Conservation (phyloP, 192 early-diverging fungal species). For the Diversispora eburnea region DNA sequence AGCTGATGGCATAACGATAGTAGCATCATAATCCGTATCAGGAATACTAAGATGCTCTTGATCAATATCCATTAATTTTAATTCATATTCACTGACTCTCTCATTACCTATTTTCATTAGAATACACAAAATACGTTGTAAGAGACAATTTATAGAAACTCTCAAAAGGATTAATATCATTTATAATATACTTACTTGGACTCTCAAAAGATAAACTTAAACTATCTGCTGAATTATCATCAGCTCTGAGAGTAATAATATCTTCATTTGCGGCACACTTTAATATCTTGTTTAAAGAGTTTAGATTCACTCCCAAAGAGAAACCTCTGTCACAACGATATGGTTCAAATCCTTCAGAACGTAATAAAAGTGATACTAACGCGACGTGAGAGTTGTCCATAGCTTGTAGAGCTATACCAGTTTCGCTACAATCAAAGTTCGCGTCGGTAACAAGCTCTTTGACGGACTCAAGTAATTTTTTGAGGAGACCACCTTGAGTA, state of each 20-base stretch:
- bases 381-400: constrained; percentile 99
- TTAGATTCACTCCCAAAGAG: constrained; percentile 86
- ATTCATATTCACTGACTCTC: constrained; percentile 83
- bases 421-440: constrained; percentile 97
- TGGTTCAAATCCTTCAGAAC: constrained; percentile 77
- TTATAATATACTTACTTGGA: constrained; percentile 40
- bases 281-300: constrained; percentile 85
- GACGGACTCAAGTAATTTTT: constrained; percentile 89
- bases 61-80: constrained; percentile 99
- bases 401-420: constrained; percentile 93
- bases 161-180: neutral
- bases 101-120: constrained; percentile 46
- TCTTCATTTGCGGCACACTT: constrained; percentile 92
- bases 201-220: constrained; percentile 76
- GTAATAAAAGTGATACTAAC: constrained; percentile 80
- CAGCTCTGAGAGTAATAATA: constrained; percentile 85
- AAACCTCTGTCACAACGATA: constrained; percentile 90
- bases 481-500: constrained; percentile 80
- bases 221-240: constrained; percentile 75
- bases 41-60: constrained; percentile 93
- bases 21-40: constrained; percentile 89
- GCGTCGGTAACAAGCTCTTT: constrained; percentile 96
- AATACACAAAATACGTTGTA: neutral
- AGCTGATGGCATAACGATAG: constrained; percentile 79
- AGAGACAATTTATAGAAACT: neutral